phyloP scores from a whole-genome alignment of 352 stramenopile species.

The Phytophthora pluvialis region DNA sequence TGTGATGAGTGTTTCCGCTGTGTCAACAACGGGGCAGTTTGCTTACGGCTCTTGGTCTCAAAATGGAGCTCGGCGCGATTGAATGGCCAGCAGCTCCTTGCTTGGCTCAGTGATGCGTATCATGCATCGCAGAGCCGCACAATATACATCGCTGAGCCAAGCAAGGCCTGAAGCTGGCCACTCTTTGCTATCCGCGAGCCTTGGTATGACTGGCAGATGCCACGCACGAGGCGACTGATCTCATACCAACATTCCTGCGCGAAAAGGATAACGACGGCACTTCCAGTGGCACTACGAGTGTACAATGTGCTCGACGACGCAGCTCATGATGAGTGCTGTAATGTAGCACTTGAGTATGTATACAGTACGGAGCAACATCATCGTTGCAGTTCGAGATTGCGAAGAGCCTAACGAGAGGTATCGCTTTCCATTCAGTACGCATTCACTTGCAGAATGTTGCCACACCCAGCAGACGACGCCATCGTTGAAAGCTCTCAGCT shows the following conservation, averaged over 20 bases:
- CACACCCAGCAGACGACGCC: no score
- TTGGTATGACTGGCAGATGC: conserved; percentile 1
- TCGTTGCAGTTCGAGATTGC: no score
- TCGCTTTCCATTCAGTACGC: no score
- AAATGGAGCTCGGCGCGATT: neutral
- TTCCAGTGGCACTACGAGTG: neutral
- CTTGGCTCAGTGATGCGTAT: neutral
- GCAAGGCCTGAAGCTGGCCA: neutral
- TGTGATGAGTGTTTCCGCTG: neutral
- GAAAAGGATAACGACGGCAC: neutral
- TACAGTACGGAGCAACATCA: no score
- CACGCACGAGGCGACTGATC: neutral
- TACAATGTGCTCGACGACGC: neutral
- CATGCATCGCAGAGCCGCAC: no score
- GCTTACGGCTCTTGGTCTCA: neutral
- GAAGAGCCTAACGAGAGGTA: no score
- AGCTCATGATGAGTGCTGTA: neutral
- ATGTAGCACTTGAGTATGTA: no score
- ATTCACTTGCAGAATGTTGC: no score
- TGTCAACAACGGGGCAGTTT: neutral
- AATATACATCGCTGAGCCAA: neutral
- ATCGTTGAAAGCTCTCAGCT: no score
- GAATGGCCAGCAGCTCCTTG: neutral
- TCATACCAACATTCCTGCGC: conserved; percentile 2
- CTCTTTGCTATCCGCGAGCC: neutral